These are phyloP conservation scores for Chalciporus sphaerocephalus DNA, from an alignment of 768 basidiomycete species.

Conservation along the genomic window DNA sequence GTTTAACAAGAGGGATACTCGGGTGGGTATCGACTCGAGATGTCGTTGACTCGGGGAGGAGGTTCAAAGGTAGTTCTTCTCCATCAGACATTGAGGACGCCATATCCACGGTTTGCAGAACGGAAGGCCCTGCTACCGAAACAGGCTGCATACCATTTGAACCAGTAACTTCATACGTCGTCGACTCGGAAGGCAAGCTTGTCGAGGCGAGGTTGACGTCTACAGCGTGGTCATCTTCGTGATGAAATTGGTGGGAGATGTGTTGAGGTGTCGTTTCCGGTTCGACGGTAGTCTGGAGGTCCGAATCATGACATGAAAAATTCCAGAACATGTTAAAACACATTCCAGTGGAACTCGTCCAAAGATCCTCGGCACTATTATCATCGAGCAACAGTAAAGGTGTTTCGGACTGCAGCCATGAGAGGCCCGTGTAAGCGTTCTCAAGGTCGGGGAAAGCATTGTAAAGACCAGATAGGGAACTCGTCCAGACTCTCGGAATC, in stretches of 20 bases:
- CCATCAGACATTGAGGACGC: not conserved
- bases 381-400: conserved; percentile 23
- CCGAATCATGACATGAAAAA: conserved; percentile 19
- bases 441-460: conserved; percentile 24
- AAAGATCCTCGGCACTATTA: conserved; percentile 8
- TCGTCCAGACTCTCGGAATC: conserved; percentile 27
- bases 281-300: conserved; percentile 13
- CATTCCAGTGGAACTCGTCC: conserved; percentile 19
- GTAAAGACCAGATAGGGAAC: conserved; percentile 18
- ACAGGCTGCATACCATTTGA: not conserved
- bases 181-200: conserved; percentile 9
- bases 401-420: conserved; percentile 27
- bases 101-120: not conserved
- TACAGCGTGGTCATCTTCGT: not conserved
- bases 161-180: conserved; percentile 9
- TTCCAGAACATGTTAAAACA: conserved; percentile 22
- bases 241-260: not conserved
- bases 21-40: not conserved
- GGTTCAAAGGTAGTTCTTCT: not conserved
- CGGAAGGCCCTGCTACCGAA: too few species aligned
- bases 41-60: not conserved
- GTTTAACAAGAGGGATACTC: conserved; percentile 29
- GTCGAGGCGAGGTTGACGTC: not conserved
- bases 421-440: conserved; percentile 18
- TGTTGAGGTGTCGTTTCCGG: not conserved